Conservation (phyloP, 139 green algal genomes). For the Chlorella sorokiniana region DNA sequence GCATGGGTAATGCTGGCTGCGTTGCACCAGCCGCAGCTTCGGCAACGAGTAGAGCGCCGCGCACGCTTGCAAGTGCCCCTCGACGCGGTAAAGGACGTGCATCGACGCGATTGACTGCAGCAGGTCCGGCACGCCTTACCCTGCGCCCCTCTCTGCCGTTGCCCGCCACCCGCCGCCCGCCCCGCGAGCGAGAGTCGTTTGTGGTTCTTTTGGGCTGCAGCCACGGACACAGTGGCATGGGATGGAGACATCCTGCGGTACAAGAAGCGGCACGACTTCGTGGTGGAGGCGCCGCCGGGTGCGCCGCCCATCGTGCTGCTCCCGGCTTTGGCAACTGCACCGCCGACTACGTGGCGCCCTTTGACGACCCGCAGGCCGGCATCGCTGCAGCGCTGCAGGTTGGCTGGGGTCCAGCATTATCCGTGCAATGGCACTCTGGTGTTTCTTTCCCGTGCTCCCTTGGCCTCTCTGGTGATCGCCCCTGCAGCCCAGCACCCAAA, state of each 20-base stretch:
- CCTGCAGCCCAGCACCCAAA: no score
- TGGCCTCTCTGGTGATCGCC: background rate
- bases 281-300: conserved; percentile 25
- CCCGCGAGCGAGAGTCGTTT: no score
- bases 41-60: no score
- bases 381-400: conserved; percentile 42
- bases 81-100: no score
- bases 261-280: background rate
- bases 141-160: no score
- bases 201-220: no score
- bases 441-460: background rate
- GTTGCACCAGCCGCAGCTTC: no score
- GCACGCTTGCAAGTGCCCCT: no score
- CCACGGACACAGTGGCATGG: background rate
- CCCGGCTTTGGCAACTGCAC: conserved; percentile 66
- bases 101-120: no score
- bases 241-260: background rate
- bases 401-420: background rate
- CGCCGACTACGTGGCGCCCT: conserved; percentile 55
- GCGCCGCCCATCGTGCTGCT: conserved; percentile 53
- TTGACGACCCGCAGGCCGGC: conserved; percentile 23
- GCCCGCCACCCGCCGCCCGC: no score
- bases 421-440: background rate
- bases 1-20: no score
- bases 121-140: no score